Base-by-base conservation (phyloP, 116 monocot species). In the Phalaenopsis hybrid region DNA sequence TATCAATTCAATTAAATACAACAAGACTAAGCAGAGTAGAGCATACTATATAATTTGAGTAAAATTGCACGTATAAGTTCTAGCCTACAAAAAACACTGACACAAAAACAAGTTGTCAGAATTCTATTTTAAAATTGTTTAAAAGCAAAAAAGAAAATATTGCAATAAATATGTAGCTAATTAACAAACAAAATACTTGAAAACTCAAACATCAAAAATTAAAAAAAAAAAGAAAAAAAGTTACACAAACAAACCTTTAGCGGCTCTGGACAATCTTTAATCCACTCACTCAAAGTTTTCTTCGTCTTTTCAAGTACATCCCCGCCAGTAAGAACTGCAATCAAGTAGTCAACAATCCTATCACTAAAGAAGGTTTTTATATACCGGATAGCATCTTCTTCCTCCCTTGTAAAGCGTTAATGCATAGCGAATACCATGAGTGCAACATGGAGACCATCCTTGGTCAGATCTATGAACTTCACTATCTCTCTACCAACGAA, bases 191-290 rank as follows among this genome's bases (percentile, higher is more conserved):
- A 74, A 74, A 73, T 3, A 41, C n/a, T n/a, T 15, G 16, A 15
- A 57, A 20, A 72, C 49, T 46, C 70, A 41, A 41, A 50, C 1
- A 73, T 49, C 20, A 28, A 37, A 58, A 7, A 79, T 48, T 31
- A 31, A 41, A 41, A 48, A 48, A 6, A 6, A 48, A 55, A 16
- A 1, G 3, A 41, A 41, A 41, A 55, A 55, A 55, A 5, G 18
- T 74, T 43, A 13, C 28, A 48, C 16, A 65, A 33, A 20, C 51
- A 57, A 84, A 92, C 92, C 90, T 93, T 83, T 46, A 93, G 73
- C 44, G 90, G 87, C 70, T 88, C 82, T 43, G 93, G 93, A 33
- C 82, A 88, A 75, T 52, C 83, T 59, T 83, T 78, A 15, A 93
- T 68, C 75, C 85, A 92, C 25, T 88, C 90, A n/a, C 79, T 80